Conservation (phyloP, 371 early-diverging fungal genomes). For the Circinella minor region DNA sequence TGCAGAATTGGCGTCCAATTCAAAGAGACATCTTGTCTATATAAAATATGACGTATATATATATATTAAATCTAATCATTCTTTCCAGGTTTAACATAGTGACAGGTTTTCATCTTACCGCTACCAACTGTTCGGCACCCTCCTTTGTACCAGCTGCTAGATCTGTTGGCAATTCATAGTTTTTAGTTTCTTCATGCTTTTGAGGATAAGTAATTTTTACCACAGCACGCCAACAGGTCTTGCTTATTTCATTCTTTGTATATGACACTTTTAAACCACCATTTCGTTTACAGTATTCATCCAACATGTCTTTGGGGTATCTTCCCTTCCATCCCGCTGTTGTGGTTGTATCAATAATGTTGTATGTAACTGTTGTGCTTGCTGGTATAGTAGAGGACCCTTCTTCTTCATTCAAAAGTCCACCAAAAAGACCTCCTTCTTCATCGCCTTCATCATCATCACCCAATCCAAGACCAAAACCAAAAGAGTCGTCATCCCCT, state of each 20-base stretch:
- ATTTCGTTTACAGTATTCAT: slow-evolving; percentile 33
- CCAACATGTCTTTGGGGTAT: slow-evolving; percentile 47
- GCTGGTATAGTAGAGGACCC: slow-evolving; percentile 10
- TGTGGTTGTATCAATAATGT: slow-evolving; percentile 21
- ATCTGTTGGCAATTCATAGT: slow-evolving; percentile 23
- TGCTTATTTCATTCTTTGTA: slow-evolving; percentile 12
- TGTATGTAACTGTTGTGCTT: slow-evolving; percentile 13
- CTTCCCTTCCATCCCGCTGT: slow-evolving; percentile 51
- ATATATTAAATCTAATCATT: not conserved
- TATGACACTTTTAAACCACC: slow-evolving; percentile 23
- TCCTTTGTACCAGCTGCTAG: slow-evolving; percentile 8
- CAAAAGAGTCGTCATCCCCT: slow-evolving; percentile 13
- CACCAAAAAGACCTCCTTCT: slow-evolving; percentile 18
- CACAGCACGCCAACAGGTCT: slow-evolving; percentile 30
- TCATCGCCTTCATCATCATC: slow-evolving; percentile 24
- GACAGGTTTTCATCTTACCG: slow-evolving; percentile 32
- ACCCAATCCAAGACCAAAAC: slow-evolving; percentile 10
- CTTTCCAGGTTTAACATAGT: too few species aligned
- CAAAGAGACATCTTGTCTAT: slow-evolving; percentile 56
- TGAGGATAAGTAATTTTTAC: slow-evolving; percentile 19
- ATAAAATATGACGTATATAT: too few species aligned
- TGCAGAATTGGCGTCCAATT: slow-evolving; percentile 50
- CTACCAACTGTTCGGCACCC: slow-evolving; percentile 66
- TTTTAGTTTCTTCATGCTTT: not conserved
- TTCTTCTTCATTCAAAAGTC: slow-evolving; percentile 31